These are phyloP conservation scores for Fusarium sp. DNA, from an alignment of 2,329 filamentous ascomycete genomes.

Conservation along the genomic window DNA sequence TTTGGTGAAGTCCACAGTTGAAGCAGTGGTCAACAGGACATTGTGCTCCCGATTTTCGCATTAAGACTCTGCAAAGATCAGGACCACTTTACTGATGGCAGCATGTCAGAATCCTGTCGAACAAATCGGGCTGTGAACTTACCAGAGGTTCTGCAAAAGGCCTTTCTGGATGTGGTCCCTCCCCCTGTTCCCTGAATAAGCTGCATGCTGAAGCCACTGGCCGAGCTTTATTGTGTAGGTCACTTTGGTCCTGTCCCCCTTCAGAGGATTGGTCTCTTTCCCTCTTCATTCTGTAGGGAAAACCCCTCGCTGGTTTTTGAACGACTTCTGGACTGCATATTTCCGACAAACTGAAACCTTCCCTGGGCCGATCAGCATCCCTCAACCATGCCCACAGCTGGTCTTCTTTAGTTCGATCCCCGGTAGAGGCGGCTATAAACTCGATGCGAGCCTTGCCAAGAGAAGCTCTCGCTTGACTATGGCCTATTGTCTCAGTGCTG, in stretches of 20 bases:
- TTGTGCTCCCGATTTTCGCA: no score
- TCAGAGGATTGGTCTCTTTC: no score
- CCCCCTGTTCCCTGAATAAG: background rate
- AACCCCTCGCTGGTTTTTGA: background rate
- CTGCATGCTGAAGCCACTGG: background rate
- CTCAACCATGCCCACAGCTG: conserved; percentile 9
- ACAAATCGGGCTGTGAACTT: background rate
- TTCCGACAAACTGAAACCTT: background rate
- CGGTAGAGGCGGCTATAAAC: background rate
- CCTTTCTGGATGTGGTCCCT: background rate
- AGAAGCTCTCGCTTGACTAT: background rate
- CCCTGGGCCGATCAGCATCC: conserved; percentile 13
- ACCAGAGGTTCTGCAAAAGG: background rate
- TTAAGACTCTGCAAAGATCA: background rate
- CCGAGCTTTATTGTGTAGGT: background rate
- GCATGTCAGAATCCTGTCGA: background rate
- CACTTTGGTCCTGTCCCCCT: background rate
- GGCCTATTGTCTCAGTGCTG: background rate
- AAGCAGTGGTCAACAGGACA: background rate
- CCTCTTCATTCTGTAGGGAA: background rate
- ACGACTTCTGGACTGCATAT: background rate
- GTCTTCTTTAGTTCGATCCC: background rate
- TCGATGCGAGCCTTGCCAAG: background rate
- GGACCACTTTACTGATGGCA: background rate
- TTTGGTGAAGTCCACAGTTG: background rate